These are phyloP conservation scores for Backusella westeae DNA, from an alignment of 192 early-diverging fungal species.

Conservation along the genomic window DNA sequence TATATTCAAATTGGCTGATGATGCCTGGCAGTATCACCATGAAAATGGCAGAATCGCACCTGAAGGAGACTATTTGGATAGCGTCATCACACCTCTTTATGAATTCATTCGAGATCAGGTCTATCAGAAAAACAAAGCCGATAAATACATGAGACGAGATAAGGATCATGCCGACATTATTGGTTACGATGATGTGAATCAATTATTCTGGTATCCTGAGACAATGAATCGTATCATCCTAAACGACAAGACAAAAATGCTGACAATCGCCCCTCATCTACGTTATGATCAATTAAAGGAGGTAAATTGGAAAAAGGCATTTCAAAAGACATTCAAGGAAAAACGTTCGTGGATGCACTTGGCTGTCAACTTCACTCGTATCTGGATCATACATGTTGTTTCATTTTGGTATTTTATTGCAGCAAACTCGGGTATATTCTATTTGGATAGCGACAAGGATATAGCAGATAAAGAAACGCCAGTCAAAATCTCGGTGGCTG, in stretches of 20 bases:
- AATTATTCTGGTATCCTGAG: slow-evolving; percentile 80
- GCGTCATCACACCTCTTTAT: slow-evolving; percentile 72
- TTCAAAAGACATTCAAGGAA: slow-evolving; percentile 84
- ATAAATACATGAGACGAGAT: slow-evolving; percentile 70
- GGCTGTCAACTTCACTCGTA: slow-evolving; percentile 81
- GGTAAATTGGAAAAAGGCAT: slow-evolving; percentile 69
- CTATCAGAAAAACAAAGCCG: slow-evolving; percentile 60
- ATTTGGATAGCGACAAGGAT: slow-evolving; percentile 40
- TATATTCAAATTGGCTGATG: slow-evolving; percentile 72
- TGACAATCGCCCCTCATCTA: slow-evolving; percentile 59
- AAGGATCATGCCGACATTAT: slow-evolving; percentile 72
- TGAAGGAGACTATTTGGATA: slow-evolving; percentile 69
- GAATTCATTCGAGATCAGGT: slow-evolving; percentile 70
- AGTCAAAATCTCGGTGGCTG: slow-evolving; percentile 61
- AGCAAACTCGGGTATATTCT: slow-evolving; percentile 65
- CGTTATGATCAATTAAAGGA: slow-evolving; percentile 62
- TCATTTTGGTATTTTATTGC: slow-evolving; percentile 80
- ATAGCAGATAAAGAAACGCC: slow-evolving; percentile 37
- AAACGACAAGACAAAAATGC: slow-evolving; percentile 54
- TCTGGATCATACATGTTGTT: slow-evolving; percentile 83
- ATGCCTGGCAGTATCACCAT: slow-evolving; percentile 53
- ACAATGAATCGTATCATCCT: slow-evolving; percentile 44
- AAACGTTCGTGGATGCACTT: slow-evolving; percentile 82
- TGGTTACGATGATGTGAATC: slow-evolving; percentile 85
- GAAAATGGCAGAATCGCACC: slow-evolving; percentile 48